These are phyloP conservation scores for Cercis canadensis DNA, from an alignment of 306 rosid species.

Conservation along the genomic window DNA sequence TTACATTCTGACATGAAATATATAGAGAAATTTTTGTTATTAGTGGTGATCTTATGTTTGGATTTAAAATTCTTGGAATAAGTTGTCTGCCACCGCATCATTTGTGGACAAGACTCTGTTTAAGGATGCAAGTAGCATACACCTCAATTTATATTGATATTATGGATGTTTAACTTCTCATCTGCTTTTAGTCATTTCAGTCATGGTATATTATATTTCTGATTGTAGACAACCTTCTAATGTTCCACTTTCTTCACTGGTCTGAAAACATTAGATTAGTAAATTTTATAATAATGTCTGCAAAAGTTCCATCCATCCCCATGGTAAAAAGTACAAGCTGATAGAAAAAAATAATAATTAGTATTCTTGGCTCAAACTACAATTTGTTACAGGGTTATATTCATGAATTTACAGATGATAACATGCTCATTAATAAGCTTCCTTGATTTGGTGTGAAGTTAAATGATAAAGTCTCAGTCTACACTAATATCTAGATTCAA, in stretches of 20 bases:
- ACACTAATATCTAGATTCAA: constrained; percentile 17
- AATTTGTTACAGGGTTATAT: constrained; percentile 16
- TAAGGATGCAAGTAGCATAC: constrained; percentile 4
- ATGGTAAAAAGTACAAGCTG: not conserved
- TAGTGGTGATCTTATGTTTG: no score
- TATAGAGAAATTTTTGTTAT: not conserved
- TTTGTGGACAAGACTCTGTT: not conserved
- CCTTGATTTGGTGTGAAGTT: constrained; percentile 11
- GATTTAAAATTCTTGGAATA: no score
- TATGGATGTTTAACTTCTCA: not conserved
- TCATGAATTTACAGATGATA: not conserved
- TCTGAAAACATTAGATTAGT: constrained; percentile 5
- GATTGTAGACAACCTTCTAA: not conserved
- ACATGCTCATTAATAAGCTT: constrained; percentile 3
- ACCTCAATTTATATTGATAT: constrained; percentile 3
- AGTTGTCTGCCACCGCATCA: no score
- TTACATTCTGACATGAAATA: constrained; percentile 16
- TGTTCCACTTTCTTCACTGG: not conserved
- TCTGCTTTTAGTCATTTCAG: not conserved
- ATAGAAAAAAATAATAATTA: not conserved
- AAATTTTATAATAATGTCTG: constrained; percentile 17
- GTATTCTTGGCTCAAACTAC: not conserved
- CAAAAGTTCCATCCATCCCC: not conserved
- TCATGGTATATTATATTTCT: not conserved
- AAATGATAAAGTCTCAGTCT: constrained; percentile 33